Evolutionary conservation across 164 flowering plant genomes (phyloP).

Genomic region (Chloranthus sessilifolius): DNA sequence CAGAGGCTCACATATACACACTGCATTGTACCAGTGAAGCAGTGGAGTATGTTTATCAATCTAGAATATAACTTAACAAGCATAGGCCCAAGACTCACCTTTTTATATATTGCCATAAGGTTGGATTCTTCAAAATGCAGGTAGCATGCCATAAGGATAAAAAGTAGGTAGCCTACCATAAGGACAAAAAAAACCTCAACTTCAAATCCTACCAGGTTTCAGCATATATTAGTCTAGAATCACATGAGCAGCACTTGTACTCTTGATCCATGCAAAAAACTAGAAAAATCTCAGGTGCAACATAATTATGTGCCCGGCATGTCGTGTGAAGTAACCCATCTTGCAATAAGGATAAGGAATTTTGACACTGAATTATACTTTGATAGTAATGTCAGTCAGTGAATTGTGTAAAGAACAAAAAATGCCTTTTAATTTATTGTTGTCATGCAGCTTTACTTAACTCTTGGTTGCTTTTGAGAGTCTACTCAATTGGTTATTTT

Average conservation of each 20-base stretch:
- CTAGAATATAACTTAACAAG: too few species aligned
- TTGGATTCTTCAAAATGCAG: conserved; percentile 93
- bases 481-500: too few species aligned
- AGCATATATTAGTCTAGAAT: too few species aligned
- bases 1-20: background rate
- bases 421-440: too few species aligned
- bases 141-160: conserved; percentile 92
- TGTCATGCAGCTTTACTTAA: too few species aligned
- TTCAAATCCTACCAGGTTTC: too few species aligned
- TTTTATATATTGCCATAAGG: conserved; percentile 72
- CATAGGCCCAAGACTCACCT: conserved; percentile 48
- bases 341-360: conserved; percentile 21
- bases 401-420: too few species aligned
- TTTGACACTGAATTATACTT: background rate
- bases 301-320: conserved; percentile 97
- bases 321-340: conserved; percentile 96
- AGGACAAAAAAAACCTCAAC: too few species aligned
- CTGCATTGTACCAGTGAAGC: too few species aligned
- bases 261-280: background rate
- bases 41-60: too few species aligned
- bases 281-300: conserved; percentile 86
- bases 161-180: too few species aligned
- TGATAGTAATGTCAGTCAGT: background rate
- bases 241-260: background rate
- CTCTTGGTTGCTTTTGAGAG: too few species aligned